These are phyloP conservation scores for Tricholoma terreum DNA, from an alignment of 768 basidiomycete species.

Conservation along the genomic window DNA sequence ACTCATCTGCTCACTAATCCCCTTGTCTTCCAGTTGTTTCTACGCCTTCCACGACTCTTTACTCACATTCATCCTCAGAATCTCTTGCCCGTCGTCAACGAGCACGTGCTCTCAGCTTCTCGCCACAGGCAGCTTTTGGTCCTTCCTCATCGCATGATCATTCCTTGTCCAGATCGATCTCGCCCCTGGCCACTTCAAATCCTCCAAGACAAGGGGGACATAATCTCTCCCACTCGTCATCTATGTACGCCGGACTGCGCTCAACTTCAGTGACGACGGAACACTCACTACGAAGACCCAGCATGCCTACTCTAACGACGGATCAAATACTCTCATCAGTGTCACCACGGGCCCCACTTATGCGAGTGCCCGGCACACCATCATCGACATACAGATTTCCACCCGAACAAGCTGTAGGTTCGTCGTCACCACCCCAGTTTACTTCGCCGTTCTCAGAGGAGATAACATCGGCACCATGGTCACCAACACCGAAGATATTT, in stretches of 20 bases:
- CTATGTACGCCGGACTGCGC: constrained; percentile 21
- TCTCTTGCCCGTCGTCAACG: constrained; percentile 19
- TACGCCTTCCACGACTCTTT: constrained; percentile 19
- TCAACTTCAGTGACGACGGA: constrained; percentile 6
- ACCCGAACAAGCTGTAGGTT: neutral
- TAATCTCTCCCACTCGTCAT: constrained; percentile 23
- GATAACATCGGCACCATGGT: neutral
- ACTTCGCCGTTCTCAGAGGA: constrained; percentile 1
- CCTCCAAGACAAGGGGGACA: constrained; percentile 6
- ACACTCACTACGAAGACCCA: constrained; percentile 20
- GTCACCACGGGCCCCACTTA: constrained; percentile 1
- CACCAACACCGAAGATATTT: neutral
- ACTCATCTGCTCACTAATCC: neutral
- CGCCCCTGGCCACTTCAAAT: constrained; percentile 6
- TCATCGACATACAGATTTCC: constrained; percentile 5
- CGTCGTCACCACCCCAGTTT: constrained; percentile 7
- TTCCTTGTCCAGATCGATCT: constrained; percentile 11
- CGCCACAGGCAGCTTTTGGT: constrained; percentile 9
- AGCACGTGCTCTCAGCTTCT: constrained; percentile 20
- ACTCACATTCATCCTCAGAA: constrained; percentile 34
- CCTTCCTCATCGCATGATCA: constrained; percentile 14
- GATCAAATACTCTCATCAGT: constrained; percentile 9
- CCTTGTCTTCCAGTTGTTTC: constrained; percentile 5
- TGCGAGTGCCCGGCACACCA: constrained; percentile 2
- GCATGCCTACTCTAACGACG: constrained; percentile 22